These are phyloP conservation scores for Tuber calosporum DNA, from an alignment of 495 filamentous ascomycete species.

Conservation along the genomic window DNA sequence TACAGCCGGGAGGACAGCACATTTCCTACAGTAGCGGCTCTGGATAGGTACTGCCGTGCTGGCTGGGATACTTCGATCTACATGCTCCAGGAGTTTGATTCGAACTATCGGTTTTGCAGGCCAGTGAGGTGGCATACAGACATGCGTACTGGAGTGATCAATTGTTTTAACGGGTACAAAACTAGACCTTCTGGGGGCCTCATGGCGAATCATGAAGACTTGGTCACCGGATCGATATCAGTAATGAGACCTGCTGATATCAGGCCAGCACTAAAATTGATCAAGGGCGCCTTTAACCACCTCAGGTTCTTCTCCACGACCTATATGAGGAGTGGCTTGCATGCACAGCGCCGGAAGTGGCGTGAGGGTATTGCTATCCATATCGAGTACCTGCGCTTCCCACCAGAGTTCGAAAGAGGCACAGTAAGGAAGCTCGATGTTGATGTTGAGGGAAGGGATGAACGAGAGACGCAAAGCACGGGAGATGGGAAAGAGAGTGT, in stretches of 20 bases:
- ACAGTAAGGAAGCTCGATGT: constrained; percentile 13
- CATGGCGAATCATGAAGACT: constrained; percentile 17
- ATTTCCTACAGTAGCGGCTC: neutral
- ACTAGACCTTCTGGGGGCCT: constrained; percentile 14
- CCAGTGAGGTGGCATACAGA: constrained; percentile 29
- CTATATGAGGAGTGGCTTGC: constrained; percentile 7
- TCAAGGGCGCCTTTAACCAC: constrained; percentile 22
- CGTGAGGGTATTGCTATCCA: constrained; percentile 21
- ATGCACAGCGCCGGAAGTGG: neutral
- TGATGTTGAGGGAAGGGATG: constrained; percentile 5
- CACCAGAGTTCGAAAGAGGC: constrained; percentile 22
- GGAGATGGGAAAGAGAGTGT: neutral
- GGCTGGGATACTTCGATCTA: neutral
- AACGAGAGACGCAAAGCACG: neutral
- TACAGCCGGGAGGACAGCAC: neutral
- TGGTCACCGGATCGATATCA: constrained; percentile 28
- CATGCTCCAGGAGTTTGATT: neutral
- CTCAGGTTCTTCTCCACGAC: constrained; percentile 25
- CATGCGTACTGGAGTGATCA: constrained; percentile 20
- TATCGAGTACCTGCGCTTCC: constrained; percentile 27
- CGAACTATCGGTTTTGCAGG: constrained; percentile 1
- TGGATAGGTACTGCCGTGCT: neutral
- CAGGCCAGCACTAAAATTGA: constrained; percentile 20
- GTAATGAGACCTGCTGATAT: constrained; percentile 23
- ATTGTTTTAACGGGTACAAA: constrained; percentile 27